Conservation (phyloP, 169 alveolate genomes). For the Babesia ovata region DNA sequence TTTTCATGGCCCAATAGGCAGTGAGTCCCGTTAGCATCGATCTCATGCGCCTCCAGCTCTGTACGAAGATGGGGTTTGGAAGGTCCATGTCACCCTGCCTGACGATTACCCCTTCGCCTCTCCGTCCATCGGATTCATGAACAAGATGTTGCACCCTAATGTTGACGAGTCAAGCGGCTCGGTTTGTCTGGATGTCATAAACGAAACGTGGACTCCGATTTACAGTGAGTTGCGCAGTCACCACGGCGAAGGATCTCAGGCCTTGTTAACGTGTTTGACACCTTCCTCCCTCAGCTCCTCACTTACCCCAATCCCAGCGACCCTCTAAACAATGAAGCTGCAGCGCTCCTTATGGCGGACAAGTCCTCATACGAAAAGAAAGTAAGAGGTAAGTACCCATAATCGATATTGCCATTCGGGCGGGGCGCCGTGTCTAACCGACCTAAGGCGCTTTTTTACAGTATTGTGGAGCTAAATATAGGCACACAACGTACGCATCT, state of each 20-base stretch:
- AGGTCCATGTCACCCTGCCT: slow-evolving; percentile 92
- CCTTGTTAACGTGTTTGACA: slow-evolving; percentile 93
- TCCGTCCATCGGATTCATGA: slow-evolving; percentile 95
- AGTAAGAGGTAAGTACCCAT: slow-evolving; percentile 82
- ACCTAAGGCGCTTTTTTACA: too few relatives aligned
- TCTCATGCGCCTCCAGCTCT: slow-evolving; percentile 69
- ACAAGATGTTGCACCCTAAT: slow-evolving; percentile 93
- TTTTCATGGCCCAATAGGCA: slow-evolving; percentile 81
- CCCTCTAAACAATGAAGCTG: slow-evolving; percentile 97
- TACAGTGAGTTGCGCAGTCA: slow-evolving; percentile 73
- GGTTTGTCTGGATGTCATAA: slow-evolving; percentile 96
- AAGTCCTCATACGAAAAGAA: slow-evolving; percentile 87
- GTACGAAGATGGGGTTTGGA: slow-evolving; percentile 88
- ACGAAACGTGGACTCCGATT: slow-evolving; percentile 97
- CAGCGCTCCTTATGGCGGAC: slow-evolving; percentile 88
- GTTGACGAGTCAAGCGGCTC: slow-evolving; percentile 96
- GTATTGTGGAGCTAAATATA: too few relatives aligned
- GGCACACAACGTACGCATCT: too few relatives aligned
- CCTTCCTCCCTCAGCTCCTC: slow-evolving; percentile 92
- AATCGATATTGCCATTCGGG: too few relatives aligned
- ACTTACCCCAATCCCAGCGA: slow-evolving; percentile 96
- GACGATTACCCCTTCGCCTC: slow-evolving; percentile 96
- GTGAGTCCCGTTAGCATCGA: slow-evolving; percentile 38
- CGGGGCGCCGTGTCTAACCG: too few relatives aligned
- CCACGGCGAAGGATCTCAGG: slow-evolving; percentile 1